Base-by-base conservation (phyloP, 2,329 filamentous ascomycete genomes). In the Balansia obtecta region DNA sequence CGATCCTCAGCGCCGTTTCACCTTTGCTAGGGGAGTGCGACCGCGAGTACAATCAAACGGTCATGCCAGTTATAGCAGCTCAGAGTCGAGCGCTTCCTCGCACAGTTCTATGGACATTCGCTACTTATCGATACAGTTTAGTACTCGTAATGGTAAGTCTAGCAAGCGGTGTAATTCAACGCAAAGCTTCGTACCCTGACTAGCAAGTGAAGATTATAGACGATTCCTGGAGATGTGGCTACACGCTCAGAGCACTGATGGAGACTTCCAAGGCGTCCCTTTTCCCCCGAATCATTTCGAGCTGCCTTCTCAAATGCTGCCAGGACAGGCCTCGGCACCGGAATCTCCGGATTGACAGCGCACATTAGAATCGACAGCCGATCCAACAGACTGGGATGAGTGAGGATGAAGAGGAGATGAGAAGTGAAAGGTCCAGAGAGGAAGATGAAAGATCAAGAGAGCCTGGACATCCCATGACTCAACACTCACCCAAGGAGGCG, bases 61-160 rank as follows among this genome's bases (percentile, higher is more conserved):
- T 3, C 57, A 59, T 38, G 50, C 54, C 13, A 50, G 53, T 44
- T 54, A 57, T 9, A 44, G 47, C 38, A 46, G 45, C 45, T 50
- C 52, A 44, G 61, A 66, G 33, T 49, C 57, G 38, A 56, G 54
- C 45, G 56, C 57, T 48, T 53, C 40, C 16, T 55, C 56, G 15
- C 54, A 58, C 51, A 40, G 55, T 47, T 41, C 61, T 3, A 56
- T 70, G 15, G 71, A 74, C 52, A 71, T 76, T 46, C 68, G 70
- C 46, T 72, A 75, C 58, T 62, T 76, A 30, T 70, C 70, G 6
- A 68, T 76, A 42, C 73, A 76, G 49, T 76, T 76, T 54, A 74
- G 68, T 41, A 66, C 69, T 42, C 63, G 68, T 30, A 67, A 71
- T 56, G 73, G 73, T 75, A 61, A 60, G 63, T 50, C 43, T 30